Conservation (phyloP, 2,329 filamentous ascomycete species). For the Penicillium sp. region DNA sequence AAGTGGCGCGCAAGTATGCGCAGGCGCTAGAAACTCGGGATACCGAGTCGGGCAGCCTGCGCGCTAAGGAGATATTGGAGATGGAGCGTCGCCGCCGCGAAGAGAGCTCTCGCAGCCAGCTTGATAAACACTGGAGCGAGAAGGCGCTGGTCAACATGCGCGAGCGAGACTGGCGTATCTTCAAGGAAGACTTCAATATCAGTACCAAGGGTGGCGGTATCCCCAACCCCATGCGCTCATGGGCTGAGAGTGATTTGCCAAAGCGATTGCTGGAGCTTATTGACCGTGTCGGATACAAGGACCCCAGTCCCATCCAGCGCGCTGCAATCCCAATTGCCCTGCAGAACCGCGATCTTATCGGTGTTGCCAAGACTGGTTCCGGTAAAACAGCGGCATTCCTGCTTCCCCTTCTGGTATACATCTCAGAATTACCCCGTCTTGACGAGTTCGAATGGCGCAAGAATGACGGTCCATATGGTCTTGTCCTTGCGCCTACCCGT, state of each 20-base stretch:
- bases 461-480: conserved; percentile 93
- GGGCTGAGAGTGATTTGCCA: conserved; percentile 79
- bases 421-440: conserved; percentile 79
- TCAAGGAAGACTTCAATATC: conserved; percentile 99
- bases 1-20: conserved; percentile 53
- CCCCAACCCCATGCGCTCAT: conserved; percentile 93
- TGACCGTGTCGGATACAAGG: conserved; percentile 77
- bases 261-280: conserved; percentile 74
- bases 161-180: conserved; percentile 97
- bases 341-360: conserved; percentile 91
- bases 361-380: conserved; percentile 95
- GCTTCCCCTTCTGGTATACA: conserved; percentile 87
- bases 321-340: conserved; percentile 93
- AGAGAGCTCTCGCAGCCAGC: conserved; percentile 63
- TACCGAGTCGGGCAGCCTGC: conserved; percentile 65
- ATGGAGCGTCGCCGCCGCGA: conserved; percentile 75
- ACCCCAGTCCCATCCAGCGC: conserved; percentile 86
- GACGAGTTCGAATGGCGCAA: conserved; percentile 77
- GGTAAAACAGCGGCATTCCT: conserved; percentile 97
- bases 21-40: conserved; percentile 70
- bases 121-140: conserved; percentile 94
- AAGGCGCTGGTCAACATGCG: conserved; percentile 92
- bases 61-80: conserved; percentile 75
- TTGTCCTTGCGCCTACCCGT: conserved; percentile 92
- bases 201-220: conserved; percentile 85